phyloP scores from a whole-genome alignment of 371 early-diverging fungal genomes.

The Mucor ambiguus region DNA sequence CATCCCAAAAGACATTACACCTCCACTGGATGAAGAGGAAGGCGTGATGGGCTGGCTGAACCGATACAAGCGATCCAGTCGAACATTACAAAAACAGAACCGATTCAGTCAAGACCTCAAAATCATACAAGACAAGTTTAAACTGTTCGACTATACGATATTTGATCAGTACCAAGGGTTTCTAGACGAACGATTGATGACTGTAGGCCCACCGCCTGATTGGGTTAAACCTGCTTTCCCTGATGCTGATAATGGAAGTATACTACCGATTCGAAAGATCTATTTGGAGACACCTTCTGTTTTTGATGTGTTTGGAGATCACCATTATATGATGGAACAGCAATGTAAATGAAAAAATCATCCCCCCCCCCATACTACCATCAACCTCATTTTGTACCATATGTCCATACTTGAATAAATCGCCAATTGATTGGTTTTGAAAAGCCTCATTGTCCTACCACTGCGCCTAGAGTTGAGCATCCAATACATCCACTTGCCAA shows the following conservation, averaged over 20 bases:
- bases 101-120: constrained; percentile 16
- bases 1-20: constrained; percentile 5
- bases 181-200: constrained; percentile 50
- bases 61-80: neutral
- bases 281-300: constrained; percentile 16
- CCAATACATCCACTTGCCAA: neutral
- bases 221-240: constrained; percentile 60
- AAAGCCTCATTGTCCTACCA: neutral
- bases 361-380: neutral
- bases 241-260: constrained; percentile 29
- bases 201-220: constrained; percentile 60
- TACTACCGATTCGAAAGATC: constrained; percentile 18
- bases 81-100: neutral
- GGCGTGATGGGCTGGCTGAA: constrained; percentile 25
- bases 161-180: constrained; percentile 60
- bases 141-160: constrained; percentile 57
- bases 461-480: neutral
- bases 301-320: constrained; percentile 16
- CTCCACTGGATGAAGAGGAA: constrained; percentile 18
- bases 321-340: neutral
- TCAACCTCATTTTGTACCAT: neutral
- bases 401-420: constrained; percentile 1
- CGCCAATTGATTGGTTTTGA: neutral
- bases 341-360: constrained; percentile 10
- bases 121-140: constrained; percentile 47